Evolutionary conservation across 169 alveolate genomes (phyloP), one percentile per base, ranked within the genome.

Genomic region (Cyclospora cayetanensis): DNA sequence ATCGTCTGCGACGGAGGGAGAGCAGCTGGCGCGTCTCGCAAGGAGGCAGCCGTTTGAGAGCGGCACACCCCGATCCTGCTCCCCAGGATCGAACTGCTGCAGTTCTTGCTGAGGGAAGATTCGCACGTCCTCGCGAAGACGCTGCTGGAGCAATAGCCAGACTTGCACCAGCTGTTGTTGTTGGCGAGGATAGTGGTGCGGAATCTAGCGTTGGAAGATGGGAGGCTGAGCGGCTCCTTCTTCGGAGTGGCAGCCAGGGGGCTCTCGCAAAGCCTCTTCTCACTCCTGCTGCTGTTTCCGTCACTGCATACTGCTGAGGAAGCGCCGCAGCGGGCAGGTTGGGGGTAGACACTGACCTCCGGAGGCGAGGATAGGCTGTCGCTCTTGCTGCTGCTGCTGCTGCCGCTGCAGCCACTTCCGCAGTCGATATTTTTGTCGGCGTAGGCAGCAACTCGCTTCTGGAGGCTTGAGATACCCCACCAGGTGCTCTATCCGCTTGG

Each of bases 371-470:
- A 29, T 37, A 37, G 9, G 77, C 12, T 65, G 77, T 42, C 31
- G 77, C 41, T 18, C 22, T 0, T 65, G 77, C 77, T n/a, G 77
- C 77, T 65, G 41, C 27, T 65, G 77, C 77, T n/a, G 77, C 41
- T n/a, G n/a, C n/a, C n/a, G n/a, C n/a, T n/a, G n/a, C n/a, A n/a
- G n/a, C n/a, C n/a, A n/a, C n/a, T n/a, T n/a, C n/a, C n/a, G n/a
- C n/a, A n/a, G n/a, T n/a, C n/a, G n/a, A n/a, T n/a, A n/a, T n/a
- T n/a, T n/a, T n/a, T n/a, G n/a, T n/a, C n/a, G n/a, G 60, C 11
- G 3, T 12, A 22, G 25, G 60, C 60, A 46, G 60, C 20, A 46
- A 22, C n/a, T n/a, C n/a, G 60, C 60, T 46, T 46, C 60, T 46
- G 60, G 60, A 15, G 20, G 60, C 20, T n/a, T n/a, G n/a, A n/a